phyloP scores from a whole-genome alignment of 352 stramenopile species.

The Phytophthora syringae region DNA sequence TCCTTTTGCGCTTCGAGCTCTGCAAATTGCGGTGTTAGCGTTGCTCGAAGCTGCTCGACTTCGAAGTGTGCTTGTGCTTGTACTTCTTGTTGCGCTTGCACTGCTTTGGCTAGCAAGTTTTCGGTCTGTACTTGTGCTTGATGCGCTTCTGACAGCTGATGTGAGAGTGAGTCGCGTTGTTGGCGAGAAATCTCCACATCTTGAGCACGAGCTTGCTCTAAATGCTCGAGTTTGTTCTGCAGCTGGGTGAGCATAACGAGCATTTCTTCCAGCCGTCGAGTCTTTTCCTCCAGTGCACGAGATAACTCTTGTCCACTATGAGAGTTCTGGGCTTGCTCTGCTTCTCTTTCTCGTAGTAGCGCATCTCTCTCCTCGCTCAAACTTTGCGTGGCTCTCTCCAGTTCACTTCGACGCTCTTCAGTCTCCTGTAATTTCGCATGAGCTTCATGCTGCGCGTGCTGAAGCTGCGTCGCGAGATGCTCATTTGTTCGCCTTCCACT shows the following conservation, averaged over 20 bases:
- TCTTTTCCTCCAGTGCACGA: conserved; percentile 55
- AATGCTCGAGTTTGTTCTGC: conserved; percentile 50
- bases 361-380: conserved; percentile 32
- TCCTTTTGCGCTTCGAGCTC: conserved; percentile 38
- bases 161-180: conserved; percentile 22
- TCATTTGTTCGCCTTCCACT: conserved; percentile 44
- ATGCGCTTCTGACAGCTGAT: conserved; percentile 26
- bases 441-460: conserved; percentile 33
- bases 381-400: conserved; percentile 13
- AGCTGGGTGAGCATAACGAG: conserved; percentile 69
- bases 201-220: conserved; percentile 52
- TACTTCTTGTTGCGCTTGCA: conserved; percentile 29
- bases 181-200: conserved; percentile 45
- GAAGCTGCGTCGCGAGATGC: conserved; percentile 36
- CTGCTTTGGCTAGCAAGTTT: conserved; percentile 14
- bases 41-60: conserved; percentile 35
- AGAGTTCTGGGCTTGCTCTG: conserved; percentile 40
- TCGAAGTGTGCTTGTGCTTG: conserved; percentile 30
- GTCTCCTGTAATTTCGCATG: conserved; percentile 22
- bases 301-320: conserved; percentile 40
- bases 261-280: conserved; percentile 62
- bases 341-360: conserved; percentile 20
- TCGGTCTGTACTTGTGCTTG: conserved; percentile 29
- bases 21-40: conserved; percentile 29
- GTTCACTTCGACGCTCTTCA: conserved; percentile 20